Evolutionary conservation across 495 filamentous ascomycete species (phyloP), one percentile per base, ranked within the genome.

Genomic region (Aspergillus nidulans): DNA sequence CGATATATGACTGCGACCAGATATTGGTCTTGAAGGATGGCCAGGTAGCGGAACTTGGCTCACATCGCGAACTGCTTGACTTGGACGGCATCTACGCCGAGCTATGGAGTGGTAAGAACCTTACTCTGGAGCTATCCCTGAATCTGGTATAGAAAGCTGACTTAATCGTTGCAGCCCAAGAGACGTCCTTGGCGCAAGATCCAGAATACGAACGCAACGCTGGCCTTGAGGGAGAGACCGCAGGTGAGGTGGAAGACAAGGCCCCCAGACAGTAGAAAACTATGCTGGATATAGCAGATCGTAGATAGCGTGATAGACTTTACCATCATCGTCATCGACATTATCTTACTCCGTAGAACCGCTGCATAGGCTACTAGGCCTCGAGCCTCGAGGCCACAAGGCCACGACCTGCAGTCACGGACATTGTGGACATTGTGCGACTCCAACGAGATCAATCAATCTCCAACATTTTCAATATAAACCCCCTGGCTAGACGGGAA

Each of bases 21-120:
- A 98, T 98, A 62, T 90, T 98, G 58, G 95, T 97, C 25, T 65
- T 98, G 56, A 86, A 85, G 65, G 85, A 89, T 57, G 94, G 94
- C 0, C 70, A 77, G 10, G 90, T 97, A 38, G 89, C 85, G 23
- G 94, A 98, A 71, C 81, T 77, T 32, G 94, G 95, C 0, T 95
- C 88, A 12, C 94, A 98, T 65, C 79, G 83, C 30, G 80, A 95
- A 67, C 71, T 98, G 49, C 82, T 98, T 55, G 87, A 92, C 53
- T 75, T 71, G 15, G 81, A 81, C 3, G 94, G 95, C 5, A 76
- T 96, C 8, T 98, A 98, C 72, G 82, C 87, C 7, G 85, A 95
- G 64, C 72, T 97, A 30, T 98, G 94, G 94, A 90, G 88, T 70
- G 86, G 86, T 90, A 71, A 79, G 83, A 73, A 25, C 28, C 28